Conservation (phyloP, 1,284 basidiomycete species). For the Porodaedalea pini region DNA sequence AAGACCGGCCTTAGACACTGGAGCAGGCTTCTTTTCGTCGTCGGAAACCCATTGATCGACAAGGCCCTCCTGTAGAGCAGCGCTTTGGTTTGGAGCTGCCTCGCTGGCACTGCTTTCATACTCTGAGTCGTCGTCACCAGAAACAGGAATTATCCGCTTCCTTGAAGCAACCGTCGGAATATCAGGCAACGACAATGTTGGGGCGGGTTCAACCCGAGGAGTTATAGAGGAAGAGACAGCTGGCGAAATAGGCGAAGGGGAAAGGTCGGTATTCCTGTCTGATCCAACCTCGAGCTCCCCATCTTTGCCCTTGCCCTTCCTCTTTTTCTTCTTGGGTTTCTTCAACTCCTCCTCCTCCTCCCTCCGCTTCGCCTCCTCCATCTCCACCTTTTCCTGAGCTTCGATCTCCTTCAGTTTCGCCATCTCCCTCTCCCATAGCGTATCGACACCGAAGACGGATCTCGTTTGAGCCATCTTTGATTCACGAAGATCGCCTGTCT, state of each 20-base stretch:
- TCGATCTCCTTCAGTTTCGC: conserved; percentile 70
- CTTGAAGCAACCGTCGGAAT: conserved; percentile 16
- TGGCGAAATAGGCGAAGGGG: conserved; percentile 13
- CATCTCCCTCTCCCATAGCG: conserved; percentile 77
- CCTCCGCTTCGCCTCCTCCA: conserved; percentile 43
- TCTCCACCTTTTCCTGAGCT: conserved; percentile 52
- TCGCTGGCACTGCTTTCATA: conserved; percentile 49
- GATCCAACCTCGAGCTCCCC: not conserved
- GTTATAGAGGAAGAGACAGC: conserved; percentile 1
- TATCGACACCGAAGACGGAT: conserved; percentile 82
- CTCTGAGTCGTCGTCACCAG: conserved; percentile 35
- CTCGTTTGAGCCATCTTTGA: conserved; percentile 38
- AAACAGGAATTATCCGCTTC: conserved; percentile 5
- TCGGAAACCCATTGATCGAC: conserved; percentile 60
- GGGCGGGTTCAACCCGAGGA: not conserved
- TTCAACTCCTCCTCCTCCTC: conserved; percentile 39
- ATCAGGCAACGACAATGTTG: conserved; percentile 16
- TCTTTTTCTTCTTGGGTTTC: conserved; percentile 38
- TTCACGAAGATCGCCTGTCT: conserved; percentile 25
- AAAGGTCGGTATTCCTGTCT: conserved; percentile 4
- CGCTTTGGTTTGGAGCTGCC: conserved; percentile 26
- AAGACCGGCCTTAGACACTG: conserved; percentile 52
- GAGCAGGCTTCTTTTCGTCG: conserved; percentile 51
- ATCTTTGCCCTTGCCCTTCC: conserved; percentile 23
- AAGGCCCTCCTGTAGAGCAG: conserved; percentile 27